Evolutionary conservation across 495 filamentous ascomycete species (phyloP), one percentile per base, ranked within the genome.

Genomic region (Cercophora newfieldiana): DNA sequence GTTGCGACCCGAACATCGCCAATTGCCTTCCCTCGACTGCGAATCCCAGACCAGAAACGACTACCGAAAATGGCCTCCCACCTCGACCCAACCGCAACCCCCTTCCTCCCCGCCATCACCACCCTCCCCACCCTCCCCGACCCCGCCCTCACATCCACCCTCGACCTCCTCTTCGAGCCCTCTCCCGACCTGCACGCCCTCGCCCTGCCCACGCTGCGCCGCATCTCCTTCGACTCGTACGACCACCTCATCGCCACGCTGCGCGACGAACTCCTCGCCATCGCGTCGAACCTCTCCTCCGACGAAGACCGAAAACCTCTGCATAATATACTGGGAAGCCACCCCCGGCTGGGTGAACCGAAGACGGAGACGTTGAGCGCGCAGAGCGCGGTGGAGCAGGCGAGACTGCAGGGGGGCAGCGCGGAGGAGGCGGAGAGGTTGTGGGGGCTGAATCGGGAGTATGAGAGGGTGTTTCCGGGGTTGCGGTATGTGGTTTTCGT

Each of bases 401-500:
- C 87, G 44, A 86, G 90, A 69, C 75, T 97, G 68, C 82, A 88
- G 44, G 66, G 51, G 22, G 54, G 66, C 21, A 37, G 58, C 7
- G 25, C 71, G 71, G 82, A 80, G 31, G 87, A 88, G 69, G 86
- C 79, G 14, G 82, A 84, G 63, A 80, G 85, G 68, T 79, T 94
- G 54, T 81, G 80, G 44, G 65, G 69, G 31, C 74, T 97, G 73
- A 99, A 99, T 75, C 77, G 77, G 3, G 86, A 91, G 77, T 99
- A 97, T 74, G 95, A 97, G 77, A 80, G 78, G 47, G 83, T 69
- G 51, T 99, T 96, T 78, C 92, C 92, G 7, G 91, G 94, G 3
- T 73, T 98, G 74, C 81, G 88, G 79, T 97, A 96, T 82, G 91
- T 97, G 83, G 88, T 92, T 7, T 99, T 96, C 78, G 95, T 97